A percentile compares a stretch with the other conserved stretches of the same genome.
Evolutionary conservation across 805 yeast genomes (phyloP).

Genomic region (Vanderwaltozyma verrucispora): DNA sequence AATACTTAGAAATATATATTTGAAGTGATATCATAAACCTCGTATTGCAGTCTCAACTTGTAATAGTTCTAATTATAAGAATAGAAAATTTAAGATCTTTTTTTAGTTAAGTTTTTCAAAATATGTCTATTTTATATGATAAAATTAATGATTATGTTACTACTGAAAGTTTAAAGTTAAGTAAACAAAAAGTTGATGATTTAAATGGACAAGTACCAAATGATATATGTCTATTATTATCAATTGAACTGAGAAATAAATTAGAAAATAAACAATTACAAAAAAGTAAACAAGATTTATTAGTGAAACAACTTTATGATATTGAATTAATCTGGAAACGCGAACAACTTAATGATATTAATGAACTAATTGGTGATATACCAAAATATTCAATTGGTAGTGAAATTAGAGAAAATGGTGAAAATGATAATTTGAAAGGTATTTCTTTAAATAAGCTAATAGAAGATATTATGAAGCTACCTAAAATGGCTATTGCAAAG

Average conservation of each 20-base stretch:
- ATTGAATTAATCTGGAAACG: slow-evolving; percentile 10
- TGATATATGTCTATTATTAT: slow-evolving; percentile 4
- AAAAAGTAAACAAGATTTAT: slow-evolving; percentile 9
- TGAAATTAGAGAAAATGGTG: slow-evolving; percentile 6
- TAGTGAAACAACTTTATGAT: slow-evolving; percentile 11
- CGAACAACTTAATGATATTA: slow-evolving; percentile 10
- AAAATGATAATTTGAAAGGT: slow-evolving; percentile 4
- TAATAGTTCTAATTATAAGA: too few species aligned
- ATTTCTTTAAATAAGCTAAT: slow-evolving; percentile 12
- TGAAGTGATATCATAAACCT: too few species aligned
- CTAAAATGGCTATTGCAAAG: slow-evolving; percentile 9
- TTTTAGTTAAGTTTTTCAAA: too few species aligned
- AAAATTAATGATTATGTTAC: not conserved
- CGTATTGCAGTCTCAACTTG: too few species aligned
- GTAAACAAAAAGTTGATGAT: slow-evolving; percentile 1
- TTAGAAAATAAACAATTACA: slow-evolving; percentile 1
- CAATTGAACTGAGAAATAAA: slow-evolving; percentile 2
- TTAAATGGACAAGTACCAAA: slow-evolving; percentile 7
- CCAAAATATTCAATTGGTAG: slow-evolving; percentile 18
- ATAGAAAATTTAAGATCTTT: too few species aligned
- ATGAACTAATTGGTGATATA: slow-evolving; percentile 18
- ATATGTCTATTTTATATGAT: not conserved
- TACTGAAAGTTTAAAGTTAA: not conserved
- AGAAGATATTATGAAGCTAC: slow-evolving; percentile 16
- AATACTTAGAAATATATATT: too few species aligned